Evolutionary conservation across 768 basidiomycete species (phyloP).

Genomic region (Leccinum subtestaceum): DNA sequence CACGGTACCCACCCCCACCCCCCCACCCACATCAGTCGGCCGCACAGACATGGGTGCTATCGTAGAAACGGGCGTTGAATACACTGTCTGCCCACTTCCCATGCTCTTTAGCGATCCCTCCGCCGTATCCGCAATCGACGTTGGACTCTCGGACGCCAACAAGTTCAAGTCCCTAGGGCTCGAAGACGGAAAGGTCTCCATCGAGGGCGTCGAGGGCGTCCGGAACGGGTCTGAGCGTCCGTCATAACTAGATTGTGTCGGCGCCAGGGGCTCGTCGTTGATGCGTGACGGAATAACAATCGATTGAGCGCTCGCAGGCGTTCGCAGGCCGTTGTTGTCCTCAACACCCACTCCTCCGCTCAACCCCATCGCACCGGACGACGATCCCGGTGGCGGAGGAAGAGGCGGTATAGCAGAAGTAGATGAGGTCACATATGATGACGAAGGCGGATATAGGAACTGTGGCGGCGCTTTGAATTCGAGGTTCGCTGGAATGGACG

Average conservation of each 20-base stretch:
- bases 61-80: slow-evolving; percentile 11
- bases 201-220: slow-evolving; percentile 30
- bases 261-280: slow-evolving; percentile 33
- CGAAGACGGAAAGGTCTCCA: slow-evolving; percentile 25
- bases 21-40: neutral
- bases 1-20: neutral
- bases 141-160: neutral
- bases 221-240: slow-evolving; percentile 28
- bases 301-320: slow-evolving; percentile 22
- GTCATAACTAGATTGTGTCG: slow-evolving; percentile 17
- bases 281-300: slow-evolving; percentile 23
- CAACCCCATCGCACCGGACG: neutral
- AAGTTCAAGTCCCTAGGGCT: slow-evolving; percentile 5
- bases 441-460: slow-evolving; percentile 27
- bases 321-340: slow-evolving; percentile 15
- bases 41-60: neutral
- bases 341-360: slow-evolving; percentile 3
- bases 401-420: slow-evolving; percentile 9
- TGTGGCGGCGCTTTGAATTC: slow-evolving; percentile 11
- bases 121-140: neutral
- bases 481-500: slow-evolving; percentile 17
- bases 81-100: slow-evolving; percentile 19
- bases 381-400: slow-evolving; percentile 13
- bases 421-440: slow-evolving; percentile 1
- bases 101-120: slow-evolving; percentile 12